phyloP scores from a whole-genome alignment of 2,329 filamentous ascomycete genomes.

The Eutypa lata region DNA sequence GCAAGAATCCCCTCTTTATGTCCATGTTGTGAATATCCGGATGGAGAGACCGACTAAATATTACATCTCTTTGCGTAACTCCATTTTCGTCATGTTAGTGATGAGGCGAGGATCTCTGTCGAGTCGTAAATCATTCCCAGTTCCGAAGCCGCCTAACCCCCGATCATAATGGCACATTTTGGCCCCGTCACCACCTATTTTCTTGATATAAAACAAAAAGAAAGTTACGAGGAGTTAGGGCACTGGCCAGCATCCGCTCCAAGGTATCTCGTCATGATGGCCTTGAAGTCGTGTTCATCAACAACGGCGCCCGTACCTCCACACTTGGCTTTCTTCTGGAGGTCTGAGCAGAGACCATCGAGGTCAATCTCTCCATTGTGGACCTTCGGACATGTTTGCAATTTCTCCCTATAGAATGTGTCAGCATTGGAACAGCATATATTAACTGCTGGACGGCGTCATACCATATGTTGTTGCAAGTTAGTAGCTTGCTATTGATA shows the following conservation, averaged over 20 bases:
- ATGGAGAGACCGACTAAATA: not conserved
- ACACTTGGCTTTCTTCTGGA: conserved; percentile 94
- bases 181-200: not conserved
- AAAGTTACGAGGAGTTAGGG: not conserved
- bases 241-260: conserved; percentile 34
- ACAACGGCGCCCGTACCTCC: conserved; percentile 88
- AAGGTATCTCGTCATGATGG: conserved; percentile 65
- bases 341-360: conserved; percentile 85
- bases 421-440: conserved; percentile 36
- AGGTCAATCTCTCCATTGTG: conserved; percentile 90
- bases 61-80: not conserved
- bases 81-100: not conserved
- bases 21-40: not conserved
- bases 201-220: not conserved
- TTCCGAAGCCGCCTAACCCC: not conserved
- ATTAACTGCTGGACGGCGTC: conserved; percentile 31
- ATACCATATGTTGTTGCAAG: conserved; percentile 91
- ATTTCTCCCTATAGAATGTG: conserved; percentile 68
- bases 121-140: not conserved
- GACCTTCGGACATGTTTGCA: conserved; percentile 83
- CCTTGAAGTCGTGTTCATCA: conserved; percentile 83
- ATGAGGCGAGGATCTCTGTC: not conserved
- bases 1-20: not conserved
- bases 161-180: not conserved
- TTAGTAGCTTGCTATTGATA: conserved; percentile 64